phyloP scores from a whole-genome alignment of 1,139 yeast species.

The Ogataea hybrid region DNA sequence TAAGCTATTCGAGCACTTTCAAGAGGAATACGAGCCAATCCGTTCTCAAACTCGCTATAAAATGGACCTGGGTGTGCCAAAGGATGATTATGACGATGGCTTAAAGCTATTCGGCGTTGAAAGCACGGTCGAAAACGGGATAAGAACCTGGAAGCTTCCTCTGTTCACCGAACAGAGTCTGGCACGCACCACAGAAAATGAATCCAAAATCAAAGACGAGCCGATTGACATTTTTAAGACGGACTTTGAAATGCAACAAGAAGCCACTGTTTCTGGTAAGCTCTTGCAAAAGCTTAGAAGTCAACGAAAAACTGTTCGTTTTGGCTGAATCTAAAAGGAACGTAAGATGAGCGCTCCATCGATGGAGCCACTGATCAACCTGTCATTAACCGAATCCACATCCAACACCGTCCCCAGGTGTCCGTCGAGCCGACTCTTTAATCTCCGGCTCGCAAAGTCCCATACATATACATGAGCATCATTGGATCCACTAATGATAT shows the following conservation, averaged over 20 bases:
- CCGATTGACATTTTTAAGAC: conserved; percentile 8
- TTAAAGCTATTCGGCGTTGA: conserved; percentile 12
- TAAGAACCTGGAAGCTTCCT: conserved; percentile 41
- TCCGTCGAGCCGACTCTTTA: conserved; percentile 51
- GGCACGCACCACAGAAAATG: conserved; percentile 33
- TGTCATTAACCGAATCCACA: conserved; percentile 45
- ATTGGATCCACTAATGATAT: conserved; percentile 49
- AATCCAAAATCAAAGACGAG: conserved; percentile 19
- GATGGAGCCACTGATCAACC: conserved; percentile 42
- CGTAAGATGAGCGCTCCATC: conserved; percentile 53
- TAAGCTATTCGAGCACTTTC: conserved; percentile 27
- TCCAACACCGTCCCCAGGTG: conserved; percentile 64
- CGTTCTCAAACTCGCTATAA: conserved; percentile 8
- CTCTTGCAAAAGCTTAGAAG: conserved; percentile 19
- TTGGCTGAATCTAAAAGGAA: conserved; percentile 23
- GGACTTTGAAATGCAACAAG: conserved; percentile 1
- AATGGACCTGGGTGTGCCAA: conserved; percentile 6
- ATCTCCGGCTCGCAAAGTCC: conserved; percentile 53
- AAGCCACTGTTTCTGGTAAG: conserved; percentile 1
- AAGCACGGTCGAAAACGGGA: conserved; percentile 11
- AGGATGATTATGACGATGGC: conserved; percentile 19
- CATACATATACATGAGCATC: conserved; percentile 60
- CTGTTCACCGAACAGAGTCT: conserved; percentile 46
- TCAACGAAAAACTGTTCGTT: conserved; percentile 20
- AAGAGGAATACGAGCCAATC: conserved; percentile 24